Evolutionary conservation across 2,329 filamentous ascomycete genomes (phyloP).

Genomic region (Tetracladium maxilliforme): DNA sequence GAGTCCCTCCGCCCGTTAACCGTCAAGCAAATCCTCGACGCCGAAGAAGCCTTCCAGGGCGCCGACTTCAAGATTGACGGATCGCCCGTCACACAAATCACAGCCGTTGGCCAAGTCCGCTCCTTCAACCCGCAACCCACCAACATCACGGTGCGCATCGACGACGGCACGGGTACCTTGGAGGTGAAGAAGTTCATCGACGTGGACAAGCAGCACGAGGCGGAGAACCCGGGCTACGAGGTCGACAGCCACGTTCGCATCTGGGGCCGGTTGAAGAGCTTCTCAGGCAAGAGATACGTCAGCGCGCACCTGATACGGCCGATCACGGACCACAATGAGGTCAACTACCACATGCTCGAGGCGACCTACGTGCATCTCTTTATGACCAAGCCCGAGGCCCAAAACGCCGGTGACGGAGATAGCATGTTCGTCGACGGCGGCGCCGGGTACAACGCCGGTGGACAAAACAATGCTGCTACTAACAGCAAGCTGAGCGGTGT

Average conservation of each 20-base stretch:
- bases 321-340: conserved; percentile 76
- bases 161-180: conserved; percentile 85
- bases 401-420: conserved; percentile 20
- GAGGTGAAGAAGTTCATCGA: conserved; percentile 81
- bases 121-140: conserved; percentile 75
- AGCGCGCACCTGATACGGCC: conserved; percentile 69
- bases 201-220: conserved; percentile 22
- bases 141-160: conserved; percentile 82
- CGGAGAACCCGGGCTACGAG: conserved; percentile 36
- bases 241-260: conserved; percentile 73
- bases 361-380: conserved; percentile 77
- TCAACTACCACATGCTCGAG: conserved; percentile 85
- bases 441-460: conserved; percentile 20
- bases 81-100: conserved; percentile 53
- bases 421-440: conserved; percentile 41
- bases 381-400: conserved; percentile 42
- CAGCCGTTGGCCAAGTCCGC: conserved; percentile 82
- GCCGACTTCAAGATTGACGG: conserved; percentile 77
- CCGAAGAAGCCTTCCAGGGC: conserved; percentile 58
- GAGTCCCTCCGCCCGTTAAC: conserved; percentile 88
- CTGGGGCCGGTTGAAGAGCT: conserved; percentile 71
- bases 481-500: conserved; percentile 21
- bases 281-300: conserved; percentile 72
- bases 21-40: conserved; percentile 84
- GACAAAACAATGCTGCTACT: conserved; percentile 11